phyloP scores from a whole-genome alignment of 2,329 filamentous ascomycete genomes.

The Thielaviopsis ethacetica region DNA sequence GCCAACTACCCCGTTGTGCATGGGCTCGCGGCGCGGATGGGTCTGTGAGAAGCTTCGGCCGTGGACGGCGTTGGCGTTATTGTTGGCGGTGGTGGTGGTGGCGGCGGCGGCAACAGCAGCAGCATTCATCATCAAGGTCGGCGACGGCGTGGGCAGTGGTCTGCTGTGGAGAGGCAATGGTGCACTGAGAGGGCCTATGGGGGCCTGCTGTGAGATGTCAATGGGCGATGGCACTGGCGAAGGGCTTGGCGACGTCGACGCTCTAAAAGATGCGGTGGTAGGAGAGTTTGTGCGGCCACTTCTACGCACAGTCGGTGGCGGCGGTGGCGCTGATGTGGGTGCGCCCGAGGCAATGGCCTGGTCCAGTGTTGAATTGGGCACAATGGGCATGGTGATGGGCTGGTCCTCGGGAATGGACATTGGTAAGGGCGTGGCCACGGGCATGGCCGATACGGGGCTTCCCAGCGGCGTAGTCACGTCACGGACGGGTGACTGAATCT shows the following conservation, averaged over 20 bases:
- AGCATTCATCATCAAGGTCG: background rate
- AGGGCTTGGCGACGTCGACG: background rate
- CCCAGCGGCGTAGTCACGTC: background rate
- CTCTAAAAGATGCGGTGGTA: background rate
- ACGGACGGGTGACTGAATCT: constrained; percentile 14
- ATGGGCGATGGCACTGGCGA: background rate
- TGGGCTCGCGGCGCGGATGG: background rate
- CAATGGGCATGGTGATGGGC: constrained; percentile 9
- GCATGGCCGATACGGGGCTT: constrained; percentile 9
- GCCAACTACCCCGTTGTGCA: background rate
- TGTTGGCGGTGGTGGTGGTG: background rate
- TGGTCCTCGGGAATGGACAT: constrained; percentile 8
- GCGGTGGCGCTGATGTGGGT: background rate
- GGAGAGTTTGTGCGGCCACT: background rate
- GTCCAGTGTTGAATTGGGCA: constrained; percentile 6
- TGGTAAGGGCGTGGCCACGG: constrained; percentile 1
- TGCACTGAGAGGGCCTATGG: background rate
- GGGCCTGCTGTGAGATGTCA: background rate
- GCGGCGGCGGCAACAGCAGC: background rate
- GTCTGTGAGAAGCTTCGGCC: constrained; percentile 8
- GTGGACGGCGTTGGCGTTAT: background rate
- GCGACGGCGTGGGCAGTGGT: constrained; percentile 1
- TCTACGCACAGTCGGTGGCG: background rate
- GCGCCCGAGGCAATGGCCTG: constrained; percentile 2
- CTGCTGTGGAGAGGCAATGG: background rate